Evolutionary conservation across 768 basidiomycete genomes (phyloP), one percentile per base, ranked within the genome.

Genomic region (Tricholoma sp.): DNA sequence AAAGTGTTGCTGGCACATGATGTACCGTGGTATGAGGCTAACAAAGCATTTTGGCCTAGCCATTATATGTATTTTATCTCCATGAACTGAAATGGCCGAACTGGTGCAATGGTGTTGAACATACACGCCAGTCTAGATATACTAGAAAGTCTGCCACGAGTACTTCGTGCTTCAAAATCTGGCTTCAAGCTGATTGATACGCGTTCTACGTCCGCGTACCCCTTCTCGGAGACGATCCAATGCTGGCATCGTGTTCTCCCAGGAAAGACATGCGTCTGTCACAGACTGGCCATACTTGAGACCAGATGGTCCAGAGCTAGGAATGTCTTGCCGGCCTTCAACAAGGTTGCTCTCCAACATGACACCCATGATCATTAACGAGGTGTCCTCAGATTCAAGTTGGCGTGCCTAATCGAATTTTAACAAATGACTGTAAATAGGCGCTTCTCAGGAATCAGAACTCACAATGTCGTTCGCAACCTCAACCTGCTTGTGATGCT

Each of bases 341-440:
- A 85, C 78, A 51, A 98, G 79, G 69, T 96, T 95, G 45, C 89
- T 92, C 73, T 98, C 96, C 56, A 98, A 79, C 95, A 98, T 98
- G 55, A 94, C 91, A 47, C 93, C 94, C 82, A 92, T 87, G 64
- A 96, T 94, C 59, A 80, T 75, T 5, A 75, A 64, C 0, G 85
- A 80, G 0, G 91, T 94, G 57, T 91, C 87, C 31, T 79, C 80
- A 1, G 79, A 80, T 63, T 87, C 83, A 11, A 93, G 72, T 73
- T 93, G 92, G 47, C 74, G 77, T 16, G 85, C 88, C 90, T 93
- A 57, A 50, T 27, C 29, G 10, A 52, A 54, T 31, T 58, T 27
- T 46, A 53, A 52, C 19, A 41, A 59, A 55, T 62, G 53, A 63
- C 66, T 64, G 53, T 50, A 56, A 61, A 47, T 14, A 16, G 50